Conservation (phyloP, 1,284 basidiomycete species). For the Pascua sp. region DNA sequence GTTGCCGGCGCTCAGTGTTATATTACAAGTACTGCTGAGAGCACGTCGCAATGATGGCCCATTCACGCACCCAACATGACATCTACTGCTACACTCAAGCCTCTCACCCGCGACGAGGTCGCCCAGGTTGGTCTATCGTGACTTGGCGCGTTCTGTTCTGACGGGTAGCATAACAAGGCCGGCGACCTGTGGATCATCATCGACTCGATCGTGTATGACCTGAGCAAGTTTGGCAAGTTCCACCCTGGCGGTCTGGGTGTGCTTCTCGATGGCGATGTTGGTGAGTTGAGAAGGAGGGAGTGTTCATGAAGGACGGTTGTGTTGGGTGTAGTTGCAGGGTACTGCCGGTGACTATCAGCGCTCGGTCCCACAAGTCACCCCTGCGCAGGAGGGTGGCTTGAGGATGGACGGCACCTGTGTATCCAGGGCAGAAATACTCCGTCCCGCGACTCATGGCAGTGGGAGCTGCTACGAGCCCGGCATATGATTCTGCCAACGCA, state of each 20-base stretch:
- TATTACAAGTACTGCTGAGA: no score
- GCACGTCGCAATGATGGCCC: no score
- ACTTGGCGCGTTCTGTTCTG: background rate
- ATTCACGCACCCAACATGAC: background rate
- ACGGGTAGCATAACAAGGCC: slow-evolving; percentile 65
- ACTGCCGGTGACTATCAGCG: background rate
- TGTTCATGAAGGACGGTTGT: background rate
- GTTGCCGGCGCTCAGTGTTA: no score
- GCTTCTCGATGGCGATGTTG: slow-evolving; percentile 68
- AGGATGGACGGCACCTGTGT: no score
- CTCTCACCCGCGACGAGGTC: slow-evolving; percentile 48
- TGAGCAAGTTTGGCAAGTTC: slow-evolving; percentile 69
- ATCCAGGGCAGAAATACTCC: no score
- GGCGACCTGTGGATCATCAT: slow-evolving; percentile 78
- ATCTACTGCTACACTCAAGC: slow-evolving; percentile 28
- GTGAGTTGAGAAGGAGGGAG: slow-evolving; percentile 51
- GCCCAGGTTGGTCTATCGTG: slow-evolving; percentile 42
- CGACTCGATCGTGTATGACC: slow-evolving; percentile 75
- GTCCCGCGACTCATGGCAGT: no score
- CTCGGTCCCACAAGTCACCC: no score
- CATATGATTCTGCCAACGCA: no score
- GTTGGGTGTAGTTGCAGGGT: no score
- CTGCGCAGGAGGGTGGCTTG: no score
- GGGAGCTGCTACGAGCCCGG: no score
- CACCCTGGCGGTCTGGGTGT: slow-evolving; percentile 79